Evolutionary conservation across 2,329 filamentous ascomycete species (phyloP).

Genomic region (Penicillium sp.): DNA sequence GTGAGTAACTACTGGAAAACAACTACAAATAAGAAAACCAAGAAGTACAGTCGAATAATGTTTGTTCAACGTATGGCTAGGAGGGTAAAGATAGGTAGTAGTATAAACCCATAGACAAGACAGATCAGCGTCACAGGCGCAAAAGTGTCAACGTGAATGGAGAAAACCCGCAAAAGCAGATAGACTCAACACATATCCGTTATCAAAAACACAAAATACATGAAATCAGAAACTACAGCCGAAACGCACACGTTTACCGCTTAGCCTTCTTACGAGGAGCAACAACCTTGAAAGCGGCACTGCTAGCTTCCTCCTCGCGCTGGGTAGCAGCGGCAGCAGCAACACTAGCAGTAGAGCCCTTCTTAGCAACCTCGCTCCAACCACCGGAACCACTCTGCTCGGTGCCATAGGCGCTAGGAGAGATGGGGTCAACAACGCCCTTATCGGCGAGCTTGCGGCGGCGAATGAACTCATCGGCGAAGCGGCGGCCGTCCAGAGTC

Average conservation of each 20-base stretch:
- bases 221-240: background rate
- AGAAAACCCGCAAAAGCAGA: background rate
- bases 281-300: slow-evolving; percentile 82
- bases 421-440: slow-evolving; percentile 72
- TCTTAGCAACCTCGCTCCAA: slow-evolving; percentile 98
- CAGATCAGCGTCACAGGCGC: background rate
- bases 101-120: slow-evolving; percentile 1
- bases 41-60: background rate
- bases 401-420: slow-evolving; percentile 52
- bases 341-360: slow-evolving; percentile 55
- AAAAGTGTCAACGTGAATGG: background rate
- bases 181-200: background rate
- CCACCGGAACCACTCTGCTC: slow-evolving; percentile 63
- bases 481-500: slow-evolving; percentile 89
- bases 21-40: background rate
- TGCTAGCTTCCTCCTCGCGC: slow-evolving; percentile 49
- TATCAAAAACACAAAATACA: background rate
- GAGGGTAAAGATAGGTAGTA: background rate
- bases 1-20: too few species aligned
- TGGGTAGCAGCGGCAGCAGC: slow-evolving; percentile 36
- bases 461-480: slow-evolving; percentile 90
- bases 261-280: slow-evolving; percentile 86
- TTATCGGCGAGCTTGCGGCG: slow-evolving; percentile 92
- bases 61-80: slow-evolving; percentile 1
- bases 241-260: slow-evolving; percentile 55